These are phyloP conservation scores for Serpula lacrymans DNA, from an alignment of 768 basidiomycete species.

Conservation along the genomic window DNA sequence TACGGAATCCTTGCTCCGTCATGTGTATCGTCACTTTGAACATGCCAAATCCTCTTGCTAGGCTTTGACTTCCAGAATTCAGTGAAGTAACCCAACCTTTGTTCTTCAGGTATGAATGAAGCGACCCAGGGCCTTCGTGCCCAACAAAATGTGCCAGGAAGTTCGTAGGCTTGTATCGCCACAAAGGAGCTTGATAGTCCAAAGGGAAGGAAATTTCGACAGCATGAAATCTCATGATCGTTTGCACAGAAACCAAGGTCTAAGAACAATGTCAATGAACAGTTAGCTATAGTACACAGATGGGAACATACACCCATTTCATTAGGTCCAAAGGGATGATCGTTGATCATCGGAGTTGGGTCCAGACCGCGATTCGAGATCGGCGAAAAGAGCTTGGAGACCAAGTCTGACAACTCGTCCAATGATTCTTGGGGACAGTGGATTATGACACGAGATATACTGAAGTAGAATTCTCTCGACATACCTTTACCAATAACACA, in stretches of 20 bases:
- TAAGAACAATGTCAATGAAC: constrained; percentile 30
- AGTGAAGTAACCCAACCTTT: constrained; percentile 84
- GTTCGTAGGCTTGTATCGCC: constrained; percentile 75
- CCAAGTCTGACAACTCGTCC: constrained; percentile 64
- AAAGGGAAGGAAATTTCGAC: constrained; percentile 82
- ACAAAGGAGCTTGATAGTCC: constrained; percentile 63
- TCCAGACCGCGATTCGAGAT: constrained; percentile 61
- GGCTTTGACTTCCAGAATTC: constrained; percentile 61
- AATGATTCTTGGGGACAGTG: constrained; percentile 55
- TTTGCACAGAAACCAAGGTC: constrained; percentile 84
- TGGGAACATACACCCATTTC: constrained; percentile 63
- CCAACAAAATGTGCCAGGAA: constrained; percentile 83
- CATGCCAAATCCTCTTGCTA: constrained; percentile 83
- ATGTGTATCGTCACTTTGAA: constrained; percentile 82
- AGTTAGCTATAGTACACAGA: constrained; percentile 8
- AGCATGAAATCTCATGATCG: constrained; percentile 82
- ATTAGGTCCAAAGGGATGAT: constrained; percentile 73
- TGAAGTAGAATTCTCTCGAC: constrained; percentile 3
- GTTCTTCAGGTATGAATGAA: constrained; percentile 85
- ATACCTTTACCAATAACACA: constrained; percentile 78
- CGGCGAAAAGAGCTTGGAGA: constrained; percentile 67
- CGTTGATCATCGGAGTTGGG: constrained; percentile 57
- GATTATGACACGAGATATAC: background rate
- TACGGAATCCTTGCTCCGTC: constrained; percentile 84
- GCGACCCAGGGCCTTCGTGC: constrained; percentile 90